Evolutionary conservation across 163 green algal species (phyloP), one percentile per base, ranked within the genome.

Genomic region (Volvox carteri): DNA sequence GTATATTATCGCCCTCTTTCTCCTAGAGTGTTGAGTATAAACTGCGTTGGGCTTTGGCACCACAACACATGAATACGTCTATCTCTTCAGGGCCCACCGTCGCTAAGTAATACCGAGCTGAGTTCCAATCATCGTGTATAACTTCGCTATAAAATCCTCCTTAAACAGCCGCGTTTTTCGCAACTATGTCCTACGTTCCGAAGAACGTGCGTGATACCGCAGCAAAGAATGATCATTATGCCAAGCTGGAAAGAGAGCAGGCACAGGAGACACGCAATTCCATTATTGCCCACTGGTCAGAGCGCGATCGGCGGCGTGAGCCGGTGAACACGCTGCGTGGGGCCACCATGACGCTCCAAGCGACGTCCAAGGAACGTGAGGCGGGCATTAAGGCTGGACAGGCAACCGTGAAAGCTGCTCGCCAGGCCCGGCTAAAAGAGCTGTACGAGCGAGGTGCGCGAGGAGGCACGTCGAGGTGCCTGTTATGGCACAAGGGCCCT

Each of bases 341-440:
- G 35, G 35, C 77, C 21, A 85, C 77, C 4, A 75, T 44, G 39
- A 75, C 78, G 19, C 23, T 76, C 4, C 56, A 50, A 18, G 56
- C 39, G n/a, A 60, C 78, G 21, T 12, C 44, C 8, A 30, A 21
- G 3, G 78, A 77, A 28, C 68, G 86, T 0, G 68, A 78, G 5
- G 44, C 67, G 19, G 86, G 67, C 4, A 67, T 87, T 18, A 91
- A 84, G 50, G 62, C 68, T 25, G 68, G 67, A 5, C 9, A 83
- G 23, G 39, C 70, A 33, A 80, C 75, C 6, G 86, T 87, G 0
- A 91, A 91, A 44, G 46, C 81, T 1, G 86, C 86, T 21, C 77
- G 86, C 8, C 78, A 87, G 41, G 86, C 65, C 30, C 86, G 86
- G 19, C 42, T 91, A 14, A 75, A 67, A 28, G 86, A 91, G 41